Base-by-base conservation (phyloP, 768 basidiomycete species). In the Kockovaella imperatae region DNA sequence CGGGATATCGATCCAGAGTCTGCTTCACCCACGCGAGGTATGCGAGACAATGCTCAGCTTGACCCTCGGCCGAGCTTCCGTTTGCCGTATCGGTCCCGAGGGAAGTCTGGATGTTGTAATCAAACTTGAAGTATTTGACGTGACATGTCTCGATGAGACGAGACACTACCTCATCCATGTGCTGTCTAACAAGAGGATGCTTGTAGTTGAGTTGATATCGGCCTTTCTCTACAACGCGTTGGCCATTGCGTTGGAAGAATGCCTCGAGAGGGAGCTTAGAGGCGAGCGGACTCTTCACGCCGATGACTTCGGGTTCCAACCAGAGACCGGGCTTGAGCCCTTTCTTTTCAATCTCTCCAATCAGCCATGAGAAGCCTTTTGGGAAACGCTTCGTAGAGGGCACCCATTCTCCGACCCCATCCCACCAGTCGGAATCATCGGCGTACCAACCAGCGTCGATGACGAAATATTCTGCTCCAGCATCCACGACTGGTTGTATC, bases 251-350 rank as follows among this genome's bases (percentile, higher is more conserved):
- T 21, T 45, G 43, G n/a, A 45, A 23, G 43, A 31, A 45, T 5
- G 28, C 25, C 13, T 45, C 43, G 7, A 15, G 13, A 14, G 43
- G 43, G 8, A 45, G 28, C 18, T 29, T 5, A 15, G 17, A 7
- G n/a, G 43, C 43, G 13, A 45, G 28, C 13, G 15, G 5, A 30
- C 14, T 17, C 5, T 23, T 29, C 15, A 45, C 43, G 8, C 43
- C 43, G 43, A 45, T 45, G 7, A 45, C 43, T 20, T 45, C 43
- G 17, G 43, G 43, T 30, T 45, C 43, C 28, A 45, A 30, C 43
- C 43, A 45, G n/a, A 45, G 26, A 29, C 43, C 43, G 5, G 43
- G 24, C 23, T 31, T 32, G 17, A 32, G 30, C n/a, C 30, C 43
- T 21, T 8, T 13, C n/a, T 14, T 13, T 15, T 32, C 28, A 32